phyloP scores from a whole-genome alignment of 108 stramenopile genomes.

The Aurantiochytrium sp. region DNA sequence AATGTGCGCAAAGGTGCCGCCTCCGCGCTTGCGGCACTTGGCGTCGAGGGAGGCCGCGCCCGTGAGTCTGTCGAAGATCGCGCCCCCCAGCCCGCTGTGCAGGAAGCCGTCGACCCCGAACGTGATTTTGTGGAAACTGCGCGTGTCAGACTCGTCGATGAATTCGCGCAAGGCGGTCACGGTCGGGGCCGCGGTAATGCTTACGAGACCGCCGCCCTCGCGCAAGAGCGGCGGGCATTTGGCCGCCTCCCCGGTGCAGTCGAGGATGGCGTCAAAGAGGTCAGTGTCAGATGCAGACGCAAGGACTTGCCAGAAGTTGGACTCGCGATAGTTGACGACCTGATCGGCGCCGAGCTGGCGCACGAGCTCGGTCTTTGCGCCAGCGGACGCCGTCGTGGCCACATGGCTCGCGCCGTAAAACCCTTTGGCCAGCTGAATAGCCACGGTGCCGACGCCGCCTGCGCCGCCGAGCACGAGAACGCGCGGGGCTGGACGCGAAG shows the following conservation, averaged over 20 bases:
- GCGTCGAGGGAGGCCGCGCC: background rate
- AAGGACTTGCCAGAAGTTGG: background rate
- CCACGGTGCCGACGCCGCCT: conserved; percentile 22
- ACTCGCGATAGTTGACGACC: background rate
- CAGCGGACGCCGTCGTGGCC: background rate
- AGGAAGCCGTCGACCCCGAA: conserved; percentile 7
- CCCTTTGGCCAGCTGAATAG: conserved; percentile 32
- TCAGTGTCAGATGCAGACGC: background rate
- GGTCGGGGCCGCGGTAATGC: conserved; percentile 15
- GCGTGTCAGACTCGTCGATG: background rate
- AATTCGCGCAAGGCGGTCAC: background rate
- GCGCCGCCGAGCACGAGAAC: background rate
- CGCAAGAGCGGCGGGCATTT: background rate
- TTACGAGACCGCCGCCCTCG: background rate
- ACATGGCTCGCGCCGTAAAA: background rate
- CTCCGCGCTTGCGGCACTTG: background rate
- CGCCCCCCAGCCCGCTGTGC: background rate
- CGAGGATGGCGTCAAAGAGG: conserved; percentile 21
- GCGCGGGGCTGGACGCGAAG: background rate
- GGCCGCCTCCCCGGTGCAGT: conserved; percentile 33
- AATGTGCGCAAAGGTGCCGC: conserved; percentile 16
- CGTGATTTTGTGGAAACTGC: background rate
- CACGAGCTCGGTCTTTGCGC: background rate
- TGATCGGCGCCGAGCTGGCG: background rate
- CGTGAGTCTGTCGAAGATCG: background rate